Evolutionary conservation across 2,329 filamentous ascomycete genomes (phyloP), one percentile per base, ranked within the genome.

Genomic region (Rutstroemia sydowiana): DNA sequence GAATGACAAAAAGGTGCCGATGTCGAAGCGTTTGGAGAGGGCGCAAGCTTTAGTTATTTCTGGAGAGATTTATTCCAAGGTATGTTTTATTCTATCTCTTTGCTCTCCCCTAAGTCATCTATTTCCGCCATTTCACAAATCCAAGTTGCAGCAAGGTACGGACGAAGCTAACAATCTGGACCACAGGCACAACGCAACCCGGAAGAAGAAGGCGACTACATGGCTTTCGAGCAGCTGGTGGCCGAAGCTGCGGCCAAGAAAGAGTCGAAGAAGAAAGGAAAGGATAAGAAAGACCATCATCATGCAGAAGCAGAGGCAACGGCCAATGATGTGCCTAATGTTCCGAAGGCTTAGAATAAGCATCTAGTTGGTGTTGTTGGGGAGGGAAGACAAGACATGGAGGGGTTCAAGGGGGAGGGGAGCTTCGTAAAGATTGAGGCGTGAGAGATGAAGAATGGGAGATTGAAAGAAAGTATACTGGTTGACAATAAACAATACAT

Each of bases 171-270:
- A 26, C 23, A 26, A 26, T 26, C 23, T 26, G 23, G 23, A 31
- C 21, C 1, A 44, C 60, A 96, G 91, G 88, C 92, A 37, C 79
- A 87, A 68, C 84, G 93, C 57, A 86, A 92, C 50, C 86, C 92
- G 39, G 93, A 98, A 59, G 93, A 98, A 73, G 93, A 98, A 71
- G 92, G 93, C 58, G 93, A 97, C 65, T 97, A 95, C 71, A 95
- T 98, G 81, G 91, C 92, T 14, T 98, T 98, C 62, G 93, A 98
- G 69, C 90, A 97, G 70, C 83, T 98, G 51, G 95, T 98, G 70
- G 91, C 93, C 46, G 93, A 98, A 68, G 92, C 92, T 4, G 90
- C 91, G 52, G 86, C 90, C 49, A 97, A 97, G 79, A 95, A 96
- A 72, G 89, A 93, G 59, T 78, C 80, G 65, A 79, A 84, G 65